Evolutionary conservation across 768 basidiomycete genomes (phyloP), one percentile per base, ranked within the genome.

Genomic region (Suillus cothurnatus): DNA sequence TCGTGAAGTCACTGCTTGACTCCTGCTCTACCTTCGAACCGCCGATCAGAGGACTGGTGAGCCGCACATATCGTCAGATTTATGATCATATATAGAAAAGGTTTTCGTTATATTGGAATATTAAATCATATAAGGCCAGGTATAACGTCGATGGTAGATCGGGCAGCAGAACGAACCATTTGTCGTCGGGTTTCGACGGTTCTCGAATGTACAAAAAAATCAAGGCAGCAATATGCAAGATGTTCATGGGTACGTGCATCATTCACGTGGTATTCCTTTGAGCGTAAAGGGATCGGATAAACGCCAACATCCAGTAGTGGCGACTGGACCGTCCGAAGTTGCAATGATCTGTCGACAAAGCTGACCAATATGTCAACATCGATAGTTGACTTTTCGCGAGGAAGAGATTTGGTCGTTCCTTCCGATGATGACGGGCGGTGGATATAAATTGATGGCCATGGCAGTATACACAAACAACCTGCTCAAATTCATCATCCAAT

Each of bases 371-470:
- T 55, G 12, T 53, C 9, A n/a, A 6, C 31, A 12, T 21, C 0
- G 31, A 36, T 34, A 36, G 55, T 34, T 7, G 32, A n/a, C 32
- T n/a, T 3, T 32, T 34, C 32, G 6, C 6, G 32, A 23, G 32
- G 6, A 56, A 56, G 12, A 56, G 32, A 34, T 56, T 1, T 34
- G 36, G 55, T 32, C 12, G n/a, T 1, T 34, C 5, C 32, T n/a
- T 32, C 55, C n/a, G 32, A 34, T 34, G 17, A 34, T 34, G 53
- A 34, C 21, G 32, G 15, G 53, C 26, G 39, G 64, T 55, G 14
- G 61, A 56, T 11, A 71, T 63, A 34, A 70, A 61, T 63, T 68
- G 49, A 71, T 31, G 31, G 68, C 66, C 17, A 67, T 71, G 5
- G 66, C 55, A 2, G 69, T 63, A 32, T 70, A 70, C 1, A 71